phyloP scores from a whole-genome alignment of 371 early-diverging fungal species.

The Mucor mucedo region DNA sequence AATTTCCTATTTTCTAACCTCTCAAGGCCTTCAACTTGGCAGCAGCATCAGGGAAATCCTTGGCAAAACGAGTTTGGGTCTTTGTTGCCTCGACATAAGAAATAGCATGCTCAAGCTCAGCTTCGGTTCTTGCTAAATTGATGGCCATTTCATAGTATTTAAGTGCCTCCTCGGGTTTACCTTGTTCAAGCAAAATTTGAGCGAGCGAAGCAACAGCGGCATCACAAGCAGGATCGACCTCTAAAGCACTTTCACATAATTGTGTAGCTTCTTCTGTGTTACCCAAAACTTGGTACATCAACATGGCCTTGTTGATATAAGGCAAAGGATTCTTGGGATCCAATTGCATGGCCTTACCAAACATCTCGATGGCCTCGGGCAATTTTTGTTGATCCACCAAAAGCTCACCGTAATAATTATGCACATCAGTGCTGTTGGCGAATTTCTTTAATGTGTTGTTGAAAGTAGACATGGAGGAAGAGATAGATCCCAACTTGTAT shows the following conservation, averaged over 20 bases:
- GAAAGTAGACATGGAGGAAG: conserved; percentile 79
- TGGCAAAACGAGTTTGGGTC: conserved; percentile 50
- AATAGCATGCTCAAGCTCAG: conserved; percentile 88
- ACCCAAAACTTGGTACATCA: conserved; percentile 81
- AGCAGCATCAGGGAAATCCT: conserved; percentile 54
- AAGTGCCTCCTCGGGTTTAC: conserved; percentile 85
- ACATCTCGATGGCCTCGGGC: conserved; percentile 75
- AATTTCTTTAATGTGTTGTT: conserved; percentile 81
- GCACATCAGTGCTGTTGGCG: conserved; percentile 85
- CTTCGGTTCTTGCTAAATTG: conserved; percentile 85
- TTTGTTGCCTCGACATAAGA: conserved; percentile 73
- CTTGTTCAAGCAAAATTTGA: conserved; percentile 87
- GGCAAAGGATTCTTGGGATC: conserved; percentile 83
- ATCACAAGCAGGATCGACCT: conserved; percentile 93
- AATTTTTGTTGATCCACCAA: conserved; percentile 85
- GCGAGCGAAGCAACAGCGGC: conserved; percentile 92
- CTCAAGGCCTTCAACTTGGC: conserved; percentile 44
- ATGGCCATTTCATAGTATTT: conserved; percentile 84
- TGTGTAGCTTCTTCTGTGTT: conserved; percentile 79
- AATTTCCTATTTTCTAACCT: conserved; percentile 21
- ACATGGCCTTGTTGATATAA: conserved; percentile 96
- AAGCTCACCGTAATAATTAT: conserved; percentile 96
- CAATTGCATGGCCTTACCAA: conserved; percentile 78
- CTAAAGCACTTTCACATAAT: conserved; percentile 82
- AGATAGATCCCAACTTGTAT: conserved; percentile 85